These are phyloP conservation scores for Blastobotrys arbuscula DNA, from an alignment of 1,139 yeast genomes.

Conservation along the genomic window DNA sequence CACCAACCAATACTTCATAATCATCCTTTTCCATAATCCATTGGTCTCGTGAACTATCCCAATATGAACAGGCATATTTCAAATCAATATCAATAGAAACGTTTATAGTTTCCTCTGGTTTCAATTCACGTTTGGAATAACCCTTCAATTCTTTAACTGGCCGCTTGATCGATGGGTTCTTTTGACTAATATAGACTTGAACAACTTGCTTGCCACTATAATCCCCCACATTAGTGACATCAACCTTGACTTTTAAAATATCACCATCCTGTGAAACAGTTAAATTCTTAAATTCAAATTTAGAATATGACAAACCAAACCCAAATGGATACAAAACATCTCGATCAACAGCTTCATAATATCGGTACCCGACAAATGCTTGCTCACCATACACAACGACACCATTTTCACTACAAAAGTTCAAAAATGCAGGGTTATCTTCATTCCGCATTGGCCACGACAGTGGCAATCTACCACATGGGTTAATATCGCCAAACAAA, in stretches of 20 bases:
- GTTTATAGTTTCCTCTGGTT: slow-evolving; percentile 39
- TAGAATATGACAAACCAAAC: slow-evolving; percentile 53
- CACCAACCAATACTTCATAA: slow-evolving; percentile 46
- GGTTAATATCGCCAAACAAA: slow-evolving; percentile 58
- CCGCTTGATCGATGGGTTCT: slow-evolving; percentile 41
- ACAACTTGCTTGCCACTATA: slow-evolving; percentile 43
- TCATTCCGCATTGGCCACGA: slow-evolving; percentile 48
- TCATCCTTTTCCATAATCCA: slow-evolving; percentile 50
- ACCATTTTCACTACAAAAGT: slow-evolving; percentile 44
- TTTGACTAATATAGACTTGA: slow-evolving; percentile 43
- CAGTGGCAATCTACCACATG: slow-evolving; percentile 58
- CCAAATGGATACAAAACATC: slow-evolving; percentile 56
- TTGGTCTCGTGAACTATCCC: slow-evolving; percentile 43
- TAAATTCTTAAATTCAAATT: slow-evolving; percentile 34
- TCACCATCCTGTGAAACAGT: slow-evolving; percentile 25
- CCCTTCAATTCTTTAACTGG: slow-evolving; percentile 56
- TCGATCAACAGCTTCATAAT: slow-evolving; percentile 46
- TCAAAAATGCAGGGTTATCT: slow-evolving; percentile 48
- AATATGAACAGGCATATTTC: slow-evolving; percentile 51
- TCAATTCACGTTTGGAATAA: slow-evolving; percentile 44
- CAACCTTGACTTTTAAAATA: slow-evolving; percentile 36
- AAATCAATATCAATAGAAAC: slow-evolving; percentile 38
- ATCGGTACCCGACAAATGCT: slow-evolving; percentile 56
- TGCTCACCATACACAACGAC: slow-evolving; percentile 52
- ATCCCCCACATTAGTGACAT: slow-evolving; percentile 42